phyloP scores from a whole-genome alignment of 345 rosid genomes.

The Hibiscus mutabilis region DNA sequence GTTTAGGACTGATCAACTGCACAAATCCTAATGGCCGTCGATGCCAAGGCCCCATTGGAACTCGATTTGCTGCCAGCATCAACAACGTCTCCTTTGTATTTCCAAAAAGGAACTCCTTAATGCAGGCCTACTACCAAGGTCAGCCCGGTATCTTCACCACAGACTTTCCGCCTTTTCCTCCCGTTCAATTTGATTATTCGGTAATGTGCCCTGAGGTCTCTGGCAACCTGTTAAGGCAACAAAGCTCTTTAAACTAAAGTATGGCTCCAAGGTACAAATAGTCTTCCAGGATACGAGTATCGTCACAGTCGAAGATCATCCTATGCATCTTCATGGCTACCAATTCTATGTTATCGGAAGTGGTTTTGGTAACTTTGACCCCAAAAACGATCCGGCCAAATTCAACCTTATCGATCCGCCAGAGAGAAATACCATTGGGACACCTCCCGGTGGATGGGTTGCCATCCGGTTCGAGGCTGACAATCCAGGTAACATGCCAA shows the following conservation, averaged over 20 bases:
- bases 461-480: constrained; percentile 71
- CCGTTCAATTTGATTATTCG: constrained; percentile 58
- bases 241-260: constrained; percentile 70
- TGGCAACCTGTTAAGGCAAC: constrained; percentile 71
- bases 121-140: constrained; percentile 88
- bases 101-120: constrained; percentile 56
- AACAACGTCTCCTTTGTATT: constrained; percentile 70
- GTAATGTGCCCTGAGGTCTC: constrained; percentile 68
- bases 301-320: constrained; percentile 65
- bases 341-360: constrained; percentile 63
- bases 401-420: constrained; percentile 86
- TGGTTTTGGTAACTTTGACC: constrained; percentile 71
- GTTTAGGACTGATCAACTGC: constrained; percentile 78
- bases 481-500: constrained; percentile 61
- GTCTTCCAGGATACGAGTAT: constrained; percentile 83
- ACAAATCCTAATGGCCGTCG: constrained; percentile 57
- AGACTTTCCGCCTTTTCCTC: constrained; percentile 78
- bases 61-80: constrained; percentile 76
- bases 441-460: constrained; percentile 90
- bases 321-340: constrained; percentile 90
- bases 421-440: constrained; percentile 68
- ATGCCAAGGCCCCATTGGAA: constrained; percentile 92
- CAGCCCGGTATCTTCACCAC: constrained; percentile 71
- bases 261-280: constrained; percentile 56
- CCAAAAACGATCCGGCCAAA: constrained; percentile 43